Evolutionary conservation across 2,329 filamentous ascomycete species (phyloP).

Genomic region (Paraphaeosphaeria minitans): DNA sequence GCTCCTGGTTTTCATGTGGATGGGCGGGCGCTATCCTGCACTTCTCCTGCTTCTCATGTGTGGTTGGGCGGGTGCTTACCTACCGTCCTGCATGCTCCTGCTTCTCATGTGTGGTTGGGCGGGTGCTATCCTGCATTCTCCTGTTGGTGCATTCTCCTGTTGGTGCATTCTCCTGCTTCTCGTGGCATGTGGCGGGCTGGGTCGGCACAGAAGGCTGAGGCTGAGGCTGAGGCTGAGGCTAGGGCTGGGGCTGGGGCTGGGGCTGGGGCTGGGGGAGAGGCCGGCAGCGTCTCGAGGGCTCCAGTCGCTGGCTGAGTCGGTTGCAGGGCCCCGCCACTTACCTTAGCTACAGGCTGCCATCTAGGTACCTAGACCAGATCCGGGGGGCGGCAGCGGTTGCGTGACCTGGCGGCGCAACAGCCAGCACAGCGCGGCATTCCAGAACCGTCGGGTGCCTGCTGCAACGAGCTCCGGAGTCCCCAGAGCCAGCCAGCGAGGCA

Average conservation of each 20-base stretch:
- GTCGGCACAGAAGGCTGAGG: neutral
- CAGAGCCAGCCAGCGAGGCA: neutral
- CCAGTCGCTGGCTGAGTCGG: slow-evolving; percentile 7
- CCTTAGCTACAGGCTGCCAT: too few relatives aligned
- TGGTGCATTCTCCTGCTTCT: too few relatives aligned
- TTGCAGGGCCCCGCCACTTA: slow-evolving; percentile 1
- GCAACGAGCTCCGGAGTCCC: neutral
- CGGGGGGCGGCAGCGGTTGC: slow-evolving; percentile 7
- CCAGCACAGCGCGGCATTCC: slow-evolving; percentile 7
- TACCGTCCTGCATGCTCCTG: too few relatives aligned
- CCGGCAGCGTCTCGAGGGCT: slow-evolving; percentile 13
- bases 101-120: too few relatives aligned
- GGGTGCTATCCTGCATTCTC: neutral
- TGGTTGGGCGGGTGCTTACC: too few relatives aligned
- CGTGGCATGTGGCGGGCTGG: slow-evolving; percentile 7
- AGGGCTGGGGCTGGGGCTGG: neutral
- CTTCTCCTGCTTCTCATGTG: slow-evolving; percentile 7
- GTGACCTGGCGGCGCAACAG: slow-evolving; percentile 4
- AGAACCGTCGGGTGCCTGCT: slow-evolving; percentile 3
- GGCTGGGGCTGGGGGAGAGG: slow-evolving; percentile 16
- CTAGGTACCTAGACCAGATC: too few relatives aligned
- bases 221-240: too few relatives aligned
- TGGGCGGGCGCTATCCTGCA: neutral
- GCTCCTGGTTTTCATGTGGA: too few relatives aligned
- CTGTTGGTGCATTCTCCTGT: too few relatives aligned